Evolutionary conservation across 164 flowering plant species (phyloP), one percentile per base, ranked within the genome.

Genomic region (Tetracentron sinense): DNA sequence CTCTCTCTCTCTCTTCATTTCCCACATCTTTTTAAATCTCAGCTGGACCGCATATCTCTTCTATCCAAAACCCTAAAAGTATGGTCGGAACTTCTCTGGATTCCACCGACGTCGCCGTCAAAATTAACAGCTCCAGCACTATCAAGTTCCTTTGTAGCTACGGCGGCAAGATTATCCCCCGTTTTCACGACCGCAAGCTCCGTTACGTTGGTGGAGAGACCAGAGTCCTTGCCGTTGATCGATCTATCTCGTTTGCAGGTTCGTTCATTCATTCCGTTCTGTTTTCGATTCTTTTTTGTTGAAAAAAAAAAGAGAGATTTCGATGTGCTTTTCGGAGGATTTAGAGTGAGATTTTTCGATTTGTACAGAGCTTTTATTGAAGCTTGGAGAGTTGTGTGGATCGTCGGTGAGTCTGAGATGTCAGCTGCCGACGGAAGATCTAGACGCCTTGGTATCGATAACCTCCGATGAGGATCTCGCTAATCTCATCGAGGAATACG

Each of bases 141-240:
- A 66, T 89, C 55, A 92, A 92, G 66, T 87, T 89, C 63, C 86
- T 90, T 62, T 89, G 89, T 68, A 93, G 97, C 69, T 93, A 93
- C 63, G 96, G 92, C 74, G 98, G 98, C 67, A 86, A 76, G 71
- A 93, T 93, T 61, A 80, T 87, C 27, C 98, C 98, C 33, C 96
- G 98, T 69, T 62, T 77, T 47, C 77, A 94, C 44, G 98, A 93
- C 74, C 90, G 95, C 57, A 87, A 81, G 67, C 98, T 93, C 74
- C 96, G 98, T 60, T 93, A 93, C 69, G 73, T 71, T 35, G 98
- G 98, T 30, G 98, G 98, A 19, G 78, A 84, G 19, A 93, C 92
- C 44, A 85, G 98, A 25, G 86, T 93, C 52, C 85, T 93, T 42
- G 71, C 97, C 68, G 88, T 93, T 28, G 69, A 80, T 31, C 91